These are phyloP conservation scores for Dipteronia sinensis DNA, from an alignment of 345 rosid genomes.

Conservation along the genomic window DNA sequence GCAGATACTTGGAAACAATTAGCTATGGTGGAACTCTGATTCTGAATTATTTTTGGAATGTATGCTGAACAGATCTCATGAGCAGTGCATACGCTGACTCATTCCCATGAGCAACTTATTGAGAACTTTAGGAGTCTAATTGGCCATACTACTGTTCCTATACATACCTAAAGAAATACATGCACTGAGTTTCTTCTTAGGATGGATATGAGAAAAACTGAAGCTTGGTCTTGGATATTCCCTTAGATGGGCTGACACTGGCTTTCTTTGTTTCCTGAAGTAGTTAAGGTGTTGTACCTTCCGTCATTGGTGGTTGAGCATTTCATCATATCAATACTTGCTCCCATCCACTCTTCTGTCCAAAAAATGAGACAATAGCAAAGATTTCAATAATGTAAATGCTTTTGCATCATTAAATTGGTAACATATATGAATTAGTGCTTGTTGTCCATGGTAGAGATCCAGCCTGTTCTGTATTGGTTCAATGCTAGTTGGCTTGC, in stretches of 20 bases:
- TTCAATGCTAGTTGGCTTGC: constrained; percentile 4
- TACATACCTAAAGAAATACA: background rate
- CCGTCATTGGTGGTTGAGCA: background rate
- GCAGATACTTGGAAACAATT: constrained; percentile 3
- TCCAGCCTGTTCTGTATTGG: background rate
- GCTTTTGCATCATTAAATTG: background rate
- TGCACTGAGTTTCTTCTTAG: background rate
- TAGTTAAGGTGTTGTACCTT: background rate
- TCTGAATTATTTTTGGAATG: background rate
- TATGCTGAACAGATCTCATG: background rate
- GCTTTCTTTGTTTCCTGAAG: background rate
- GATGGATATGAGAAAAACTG: background rate
- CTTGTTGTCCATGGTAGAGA: background rate
- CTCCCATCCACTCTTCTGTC: background rate
- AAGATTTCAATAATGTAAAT: background rate
- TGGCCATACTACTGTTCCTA: background rate
- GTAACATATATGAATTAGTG: background rate
- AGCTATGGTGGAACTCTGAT: background rate
- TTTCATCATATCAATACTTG: background rate
- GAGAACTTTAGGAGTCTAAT: background rate
- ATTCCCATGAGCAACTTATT: background rate
- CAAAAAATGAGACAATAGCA: background rate
- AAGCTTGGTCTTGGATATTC: background rate
- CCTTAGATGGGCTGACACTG: background rate
- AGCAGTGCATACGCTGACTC: background rate